These are phyloP conservation scores for Alternaria postmessia DNA, from an alignment of 2,329 filamentous ascomycete species.

Conservation along the genomic window DNA sequence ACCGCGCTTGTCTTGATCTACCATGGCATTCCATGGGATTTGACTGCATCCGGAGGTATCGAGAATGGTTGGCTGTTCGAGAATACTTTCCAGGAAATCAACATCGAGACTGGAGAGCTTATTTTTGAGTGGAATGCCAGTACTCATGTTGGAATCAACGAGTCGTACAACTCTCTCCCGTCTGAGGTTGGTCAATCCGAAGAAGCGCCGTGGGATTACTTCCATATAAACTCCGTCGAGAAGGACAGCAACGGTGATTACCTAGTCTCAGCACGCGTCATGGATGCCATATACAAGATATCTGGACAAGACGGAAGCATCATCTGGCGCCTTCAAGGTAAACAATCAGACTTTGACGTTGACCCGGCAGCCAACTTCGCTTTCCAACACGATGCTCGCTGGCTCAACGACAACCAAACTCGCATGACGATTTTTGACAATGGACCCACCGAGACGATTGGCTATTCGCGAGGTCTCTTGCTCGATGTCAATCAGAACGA, in stretches of 20 bases:
- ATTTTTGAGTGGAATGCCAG: slow-evolving; percentile 54
- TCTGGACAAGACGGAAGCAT: slow-evolving; percentile 25
- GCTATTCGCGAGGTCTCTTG: slow-evolving; percentile 46
- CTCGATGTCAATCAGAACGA: slow-evolving; percentile 50
- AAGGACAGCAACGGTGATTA: slow-evolving; percentile 38
- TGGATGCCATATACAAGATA: slow-evolving; percentile 28
- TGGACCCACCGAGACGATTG: slow-evolving; percentile 27
- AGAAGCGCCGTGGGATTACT: slow-evolving; percentile 51
- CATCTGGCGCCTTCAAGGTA: slow-evolving; percentile 42
- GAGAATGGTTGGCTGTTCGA: slow-evolving; percentile 55
- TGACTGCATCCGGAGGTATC: slow-evolving; percentile 48
- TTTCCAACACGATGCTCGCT: slow-evolving; percentile 34
- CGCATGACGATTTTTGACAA: slow-evolving; percentile 54
- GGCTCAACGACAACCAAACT: slow-evolving; percentile 25
- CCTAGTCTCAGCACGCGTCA: slow-evolving; percentile 31
- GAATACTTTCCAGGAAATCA: slow-evolving; percentile 55
- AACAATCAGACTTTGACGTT: slow-evolving; percentile 25
- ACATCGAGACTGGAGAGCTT: slow-evolving; percentile 52
- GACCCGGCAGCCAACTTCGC: slow-evolving; percentile 20
- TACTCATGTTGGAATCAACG: slow-evolving; percentile 44
- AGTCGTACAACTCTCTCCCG: slow-evolving; percentile 32
- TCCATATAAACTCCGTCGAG: slow-evolving; percentile 48
- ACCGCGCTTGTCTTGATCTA: slow-evolving; percentile 57
- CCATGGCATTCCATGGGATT: slow-evolving; percentile 49
- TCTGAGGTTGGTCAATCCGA: slow-evolving; percentile 36